These are phyloP conservation scores for Candida anglica DNA, from an alignment of 805 yeast species.

Conservation along the genomic window DNA sequence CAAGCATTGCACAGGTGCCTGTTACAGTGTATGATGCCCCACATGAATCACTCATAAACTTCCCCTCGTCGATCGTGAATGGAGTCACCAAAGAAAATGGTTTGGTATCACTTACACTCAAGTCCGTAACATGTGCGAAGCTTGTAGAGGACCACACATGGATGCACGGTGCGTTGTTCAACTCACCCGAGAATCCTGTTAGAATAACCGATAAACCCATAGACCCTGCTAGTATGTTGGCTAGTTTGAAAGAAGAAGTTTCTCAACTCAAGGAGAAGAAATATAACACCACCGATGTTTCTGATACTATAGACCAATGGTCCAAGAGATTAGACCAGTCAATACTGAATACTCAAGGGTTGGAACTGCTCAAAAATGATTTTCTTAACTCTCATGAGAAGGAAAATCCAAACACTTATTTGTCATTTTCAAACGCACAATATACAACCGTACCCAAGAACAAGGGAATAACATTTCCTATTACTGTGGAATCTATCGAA, in stretches of 20 bases:
- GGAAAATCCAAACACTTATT: background rate
- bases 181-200: slow-evolving; percentile 8
- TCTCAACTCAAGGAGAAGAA: slow-evolving; percentile 8
- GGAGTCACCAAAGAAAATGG: slow-evolving; percentile 42
- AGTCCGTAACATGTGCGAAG: slow-evolving; percentile 32
- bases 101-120: slow-evolving; percentile 36
- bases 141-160: slow-evolving; percentile 33
- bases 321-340: slow-evolving; percentile 1
- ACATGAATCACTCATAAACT: slow-evolving; percentile 17
- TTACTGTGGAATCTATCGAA: background rate
- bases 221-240: slow-evolving; percentile 9
- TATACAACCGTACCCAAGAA: background rate
- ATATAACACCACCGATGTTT: slow-evolving; percentile 1
- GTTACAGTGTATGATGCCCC: slow-evolving; percentile 13
- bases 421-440: background rate
- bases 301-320: slow-evolving; percentile 1
- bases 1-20: slow-evolving; percentile 5
- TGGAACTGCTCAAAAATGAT: background rate
- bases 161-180: slow-evolving; percentile 24
- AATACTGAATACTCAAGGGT: background rate
- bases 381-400: slow-evolving; percentile 2
- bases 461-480: background rate
- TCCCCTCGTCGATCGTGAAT: slow-evolving; percentile 33
- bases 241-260: slow-evolving; percentile 19
- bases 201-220: slow-evolving; percentile 8